A percentile compares a stretch with the other conserved stretches of the same genome.
Evolutionary conservation across 2,329 filamentous ascomycete genomes (phyloP).

Genomic region (Sclerotinia subarctica): DNA sequence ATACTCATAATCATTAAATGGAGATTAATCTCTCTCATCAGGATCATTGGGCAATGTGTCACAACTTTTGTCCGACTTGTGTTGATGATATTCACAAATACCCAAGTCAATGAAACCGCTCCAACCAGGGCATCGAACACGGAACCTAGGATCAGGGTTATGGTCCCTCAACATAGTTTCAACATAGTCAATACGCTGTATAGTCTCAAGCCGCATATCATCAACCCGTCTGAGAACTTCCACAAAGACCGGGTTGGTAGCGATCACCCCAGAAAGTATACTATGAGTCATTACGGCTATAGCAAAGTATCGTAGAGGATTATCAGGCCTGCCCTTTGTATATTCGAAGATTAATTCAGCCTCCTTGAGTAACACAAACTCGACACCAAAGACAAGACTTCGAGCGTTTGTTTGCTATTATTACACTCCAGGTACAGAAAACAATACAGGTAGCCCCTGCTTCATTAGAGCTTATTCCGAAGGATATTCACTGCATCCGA

Average conservation of each 20-base stretch:
- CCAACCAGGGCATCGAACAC: rapidly evolving
- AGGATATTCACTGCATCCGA: neutral
- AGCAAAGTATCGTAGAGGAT: neutral
- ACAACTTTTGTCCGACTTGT: too few relatives aligned
- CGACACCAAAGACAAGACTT: too few relatives aligned
- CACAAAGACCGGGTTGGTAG: neutral
- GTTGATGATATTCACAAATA: neutral
- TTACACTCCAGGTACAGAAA: neutral
- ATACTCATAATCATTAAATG: neutral
- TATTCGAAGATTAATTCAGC: neutral
- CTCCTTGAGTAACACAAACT: neutral
- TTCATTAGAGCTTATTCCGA: neutral
- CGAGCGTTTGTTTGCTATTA: neutral
- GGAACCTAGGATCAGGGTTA: neutral
- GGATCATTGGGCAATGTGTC: too few relatives aligned
- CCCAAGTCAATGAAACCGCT: too few relatives aligned
- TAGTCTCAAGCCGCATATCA: neutral
- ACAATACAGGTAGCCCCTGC: neutral
- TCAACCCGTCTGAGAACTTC: neutral
- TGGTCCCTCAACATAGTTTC: rapidly evolving
- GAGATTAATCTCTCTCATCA: too few relatives aligned
- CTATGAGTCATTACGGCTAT: neutral
- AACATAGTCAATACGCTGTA: neutral
- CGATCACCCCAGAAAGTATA: neutral
- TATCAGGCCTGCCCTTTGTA: neutral